A percentile compares a stretch with the other conserved stretches of the same genome.
These are phyloP conservation scores for Dalbergia cultrata DNA, from an alignment of 306 rosid species.

Conservation along the genomic window DNA sequence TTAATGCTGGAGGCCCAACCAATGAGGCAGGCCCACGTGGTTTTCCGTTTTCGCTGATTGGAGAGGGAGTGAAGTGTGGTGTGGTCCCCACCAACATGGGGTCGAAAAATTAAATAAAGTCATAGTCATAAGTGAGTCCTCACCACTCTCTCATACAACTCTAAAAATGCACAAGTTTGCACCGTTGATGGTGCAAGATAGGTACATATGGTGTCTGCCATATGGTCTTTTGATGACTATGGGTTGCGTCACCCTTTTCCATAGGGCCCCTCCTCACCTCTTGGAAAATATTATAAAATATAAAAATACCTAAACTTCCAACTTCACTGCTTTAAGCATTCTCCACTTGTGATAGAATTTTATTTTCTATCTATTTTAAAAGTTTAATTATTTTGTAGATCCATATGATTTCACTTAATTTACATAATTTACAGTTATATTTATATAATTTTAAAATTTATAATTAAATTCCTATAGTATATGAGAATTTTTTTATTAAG, in stretches of 20 bases:
- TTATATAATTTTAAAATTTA: too few species aligned
- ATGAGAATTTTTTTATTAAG: too few species aligned
- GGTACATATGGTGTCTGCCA: constrained; percentile 81
- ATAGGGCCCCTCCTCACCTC: constrained; percentile 21
- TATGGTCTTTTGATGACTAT: constrained; percentile 48
- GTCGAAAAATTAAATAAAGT: constrained; percentile 2
- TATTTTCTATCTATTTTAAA: too few species aligned
- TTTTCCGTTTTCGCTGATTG: neutral
- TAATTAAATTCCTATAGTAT: too few species aligned
- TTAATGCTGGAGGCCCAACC: neutral
- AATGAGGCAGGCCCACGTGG: constrained; percentile 53
- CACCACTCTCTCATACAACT: neutral
- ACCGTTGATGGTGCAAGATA: constrained; percentile 87
- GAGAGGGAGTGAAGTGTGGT: neutral
- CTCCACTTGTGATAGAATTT: neutral
- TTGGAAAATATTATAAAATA: neutral
- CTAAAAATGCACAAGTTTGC: constrained; percentile 26
- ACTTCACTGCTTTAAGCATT: neutral
- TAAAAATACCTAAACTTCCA: neutral
- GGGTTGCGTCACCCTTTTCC: constrained; percentile 58
- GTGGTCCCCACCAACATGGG: constrained; percentile 35
- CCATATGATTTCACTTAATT: too few species aligned
- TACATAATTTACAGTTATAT: too few species aligned
- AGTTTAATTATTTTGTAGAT: too few species aligned
- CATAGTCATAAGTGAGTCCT: neutral